Percentiles rank a stretch among this genome's conserved stretches.
phyloP scores from a whole-genome alignment of 1,284 basidiomycete genomes.

The Cryptococcus deneoformans region DNA sequence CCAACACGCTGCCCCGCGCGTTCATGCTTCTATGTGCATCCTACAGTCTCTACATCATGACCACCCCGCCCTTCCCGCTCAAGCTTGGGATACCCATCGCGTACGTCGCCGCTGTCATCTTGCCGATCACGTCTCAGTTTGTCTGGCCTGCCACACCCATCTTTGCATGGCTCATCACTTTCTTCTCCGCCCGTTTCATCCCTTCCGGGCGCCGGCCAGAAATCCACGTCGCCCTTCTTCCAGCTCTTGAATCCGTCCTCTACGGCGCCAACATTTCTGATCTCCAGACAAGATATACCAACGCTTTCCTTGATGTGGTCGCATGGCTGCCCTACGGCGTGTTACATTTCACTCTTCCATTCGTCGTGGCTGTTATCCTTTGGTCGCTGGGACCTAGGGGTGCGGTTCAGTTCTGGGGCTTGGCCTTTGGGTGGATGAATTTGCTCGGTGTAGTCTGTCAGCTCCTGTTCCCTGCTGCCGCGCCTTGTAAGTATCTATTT shows the following conservation, averaged over 20 bases:
- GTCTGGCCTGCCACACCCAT: conserved; percentile 86
- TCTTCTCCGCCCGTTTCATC: conserved; percentile 83
- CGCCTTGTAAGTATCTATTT: conserved; percentile 73
- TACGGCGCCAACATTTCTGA: conserved; percentile 98
- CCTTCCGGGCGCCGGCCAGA: conserved; percentile 68
- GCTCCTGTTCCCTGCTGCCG: conserved; percentile 85
- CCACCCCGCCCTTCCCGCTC: conserved; percentile 55
- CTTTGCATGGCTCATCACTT: conserved; percentile 78
- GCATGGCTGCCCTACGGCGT: conserved; percentile 98
- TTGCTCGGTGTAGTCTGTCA: conserved; percentile 84
- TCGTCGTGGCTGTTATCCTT: conserved; percentile 71
- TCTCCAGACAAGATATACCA: conserved; percentile 89
- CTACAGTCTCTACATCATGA: conserved; percentile 78
- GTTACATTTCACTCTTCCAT: conserved; percentile 80
- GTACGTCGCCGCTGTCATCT: conserved; percentile 65
- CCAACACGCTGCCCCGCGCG: conserved; percentile 60
- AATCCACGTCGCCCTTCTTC: conserved; percentile 88
- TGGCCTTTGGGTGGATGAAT: conserved; percentile 93
- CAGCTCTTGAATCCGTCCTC: conserved; percentile 88
- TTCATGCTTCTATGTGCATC: conserved; percentile 60
- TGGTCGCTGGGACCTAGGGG: conserved; percentile 78
- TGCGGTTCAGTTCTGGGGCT: conserved; percentile 79
- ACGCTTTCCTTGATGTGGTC: conserved; percentile 84
- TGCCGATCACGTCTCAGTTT: conserved; percentile 91
- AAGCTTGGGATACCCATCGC: conserved; percentile 78